These are phyloP conservation scores for Myxozyma melibiosi DNA, from an alignment of 805 yeast species.

Conservation along the genomic window DNA sequence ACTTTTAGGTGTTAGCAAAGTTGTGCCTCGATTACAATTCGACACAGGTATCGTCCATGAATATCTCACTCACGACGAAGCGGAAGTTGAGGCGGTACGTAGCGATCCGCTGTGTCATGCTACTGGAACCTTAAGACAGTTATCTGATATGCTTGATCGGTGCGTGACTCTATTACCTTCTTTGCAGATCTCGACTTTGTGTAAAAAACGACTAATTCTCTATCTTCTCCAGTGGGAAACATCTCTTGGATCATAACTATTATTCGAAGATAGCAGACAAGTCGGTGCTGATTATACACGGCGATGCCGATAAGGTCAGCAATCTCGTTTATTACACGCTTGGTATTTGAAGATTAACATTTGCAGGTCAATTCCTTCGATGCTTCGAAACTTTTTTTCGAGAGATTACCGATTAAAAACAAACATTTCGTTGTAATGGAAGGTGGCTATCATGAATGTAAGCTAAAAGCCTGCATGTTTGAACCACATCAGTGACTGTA, in stretches of 20 bases:
- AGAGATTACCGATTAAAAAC: slow-evolving; percentile 32
- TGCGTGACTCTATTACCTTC: neutral
- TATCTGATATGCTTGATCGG: slow-evolving; percentile 40
- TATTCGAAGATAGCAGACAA: slow-evolving; percentile 39
- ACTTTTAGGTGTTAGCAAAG: slow-evolving; percentile 37
- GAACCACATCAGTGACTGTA: neutral
- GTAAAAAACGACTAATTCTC: neutral
- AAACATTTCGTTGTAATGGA: slow-evolving; percentile 33
- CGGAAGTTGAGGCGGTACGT: slow-evolving; percentile 29
- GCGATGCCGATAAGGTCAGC: slow-evolving; percentile 37
- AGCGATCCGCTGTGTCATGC: slow-evolving; percentile 39
- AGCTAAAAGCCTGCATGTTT: neutral
- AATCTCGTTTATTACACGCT: neutral
- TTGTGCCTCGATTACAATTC: slow-evolving; percentile 38
- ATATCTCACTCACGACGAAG: slow-evolving; percentile 39
- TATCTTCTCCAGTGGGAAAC: slow-evolving; percentile 37
- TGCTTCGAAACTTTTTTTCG: slow-evolving; percentile 34
- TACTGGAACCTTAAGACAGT: slow-evolving; percentile 39
- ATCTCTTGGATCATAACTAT: slow-evolving; percentile 39
- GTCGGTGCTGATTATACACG: slow-evolving; percentile 43
- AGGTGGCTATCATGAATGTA: slow-evolving; percentile 36
- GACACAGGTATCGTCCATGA: slow-evolving; percentile 36
- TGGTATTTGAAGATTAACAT: too few relatives aligned
- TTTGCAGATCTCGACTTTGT: neutral
- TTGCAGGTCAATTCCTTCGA: slow-evolving; percentile 17